Percentiles rank a stretch among this genome's conserved stretches.
These are phyloP conservation scores for Beauveria rudraprayagi DNA, from an alignment of 2,329 filamentous ascomycete species.

Conservation along the genomic window DNA sequence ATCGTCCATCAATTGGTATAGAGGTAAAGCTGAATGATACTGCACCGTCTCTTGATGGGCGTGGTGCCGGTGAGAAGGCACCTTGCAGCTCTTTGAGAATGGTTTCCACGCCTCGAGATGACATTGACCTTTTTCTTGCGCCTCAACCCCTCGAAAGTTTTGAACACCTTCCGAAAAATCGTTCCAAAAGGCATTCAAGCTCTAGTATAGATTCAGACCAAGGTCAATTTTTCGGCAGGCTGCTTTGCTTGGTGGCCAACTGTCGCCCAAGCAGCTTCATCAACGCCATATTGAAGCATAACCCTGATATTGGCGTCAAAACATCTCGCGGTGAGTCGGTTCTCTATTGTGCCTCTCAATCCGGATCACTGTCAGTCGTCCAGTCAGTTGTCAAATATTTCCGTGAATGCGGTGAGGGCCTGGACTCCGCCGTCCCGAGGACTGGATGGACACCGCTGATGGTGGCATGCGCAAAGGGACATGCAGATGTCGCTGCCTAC, in stretches of 20 bases:
- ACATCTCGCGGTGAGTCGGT: slow-evolving; percentile 13
- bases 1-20: neutral
- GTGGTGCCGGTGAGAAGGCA: neutral
- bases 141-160: neutral
- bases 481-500: slow-evolving; percentile 17
- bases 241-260: slow-evolving; percentile 7
- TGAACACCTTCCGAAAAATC: too few relatives aligned
- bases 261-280: neutral
- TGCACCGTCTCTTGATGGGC: neutral
- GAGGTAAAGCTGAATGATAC: too few relatives aligned
- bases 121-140: neutral
- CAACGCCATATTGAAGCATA: neutral
- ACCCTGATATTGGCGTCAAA: neutral
- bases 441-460: slow-evolving; percentile 27
- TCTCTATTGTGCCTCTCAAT: slow-evolving; percentile 19
- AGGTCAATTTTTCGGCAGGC: neutral
- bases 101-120: neutral
- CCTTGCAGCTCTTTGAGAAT: neutral
- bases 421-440: slow-evolving; percentile 17
- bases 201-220: neutral
- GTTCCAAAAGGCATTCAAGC: neutral
- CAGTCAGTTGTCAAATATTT: slow-evolving; percentile 13
- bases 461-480: slow-evolving; percentile 21
- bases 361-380: slow-evolving; percentile 11
- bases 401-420: neutral